These are phyloP conservation scores for Penicillium sp. DNA, from an alignment of 2,329 filamentous ascomycete species.

Conservation along the genomic window DNA sequence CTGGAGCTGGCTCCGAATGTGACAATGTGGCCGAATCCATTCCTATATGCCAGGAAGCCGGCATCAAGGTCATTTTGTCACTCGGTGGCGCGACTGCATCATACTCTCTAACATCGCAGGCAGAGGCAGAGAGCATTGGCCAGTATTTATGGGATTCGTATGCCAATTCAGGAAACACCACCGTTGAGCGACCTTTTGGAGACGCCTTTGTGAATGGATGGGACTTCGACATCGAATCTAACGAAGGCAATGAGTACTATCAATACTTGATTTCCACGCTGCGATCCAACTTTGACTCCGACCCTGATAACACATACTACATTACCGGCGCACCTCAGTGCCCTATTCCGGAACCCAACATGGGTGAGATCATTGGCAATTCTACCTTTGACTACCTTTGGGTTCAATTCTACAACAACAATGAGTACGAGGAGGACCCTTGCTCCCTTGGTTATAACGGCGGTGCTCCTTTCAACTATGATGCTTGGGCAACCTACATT, in stretches of 20 bases:
- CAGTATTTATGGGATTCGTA: conserved; percentile 42
- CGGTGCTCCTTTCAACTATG: conserved; percentile 32
- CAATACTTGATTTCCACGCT: conserved; percentile 45
- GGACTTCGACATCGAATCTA: conserved; percentile 49
- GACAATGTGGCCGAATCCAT: conserved; percentile 40
- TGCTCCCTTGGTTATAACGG: conserved; percentile 11
- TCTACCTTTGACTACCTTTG: conserved; percentile 52
- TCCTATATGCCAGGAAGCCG: conserved; percentile 38
- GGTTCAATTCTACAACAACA: conserved; percentile 55
- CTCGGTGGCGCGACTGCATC: conserved; percentile 42
- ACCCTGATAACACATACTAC: conserved; percentile 40
- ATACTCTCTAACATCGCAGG: conserved; percentile 31
- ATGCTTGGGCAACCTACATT: conserved; percentile 42
- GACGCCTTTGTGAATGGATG: conserved; percentile 48
- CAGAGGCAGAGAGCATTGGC: conserved; percentile 41
- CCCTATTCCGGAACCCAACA: conserved; percentile 44
- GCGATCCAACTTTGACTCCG: conserved; percentile 37
- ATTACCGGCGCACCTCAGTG: conserved; percentile 54
- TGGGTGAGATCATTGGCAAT: conserved; percentile 42
- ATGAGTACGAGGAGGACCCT: conserved; percentile 28
- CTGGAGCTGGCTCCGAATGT: conserved; percentile 24
- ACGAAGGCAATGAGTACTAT: conserved; percentile 34
- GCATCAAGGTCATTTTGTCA: conserved; percentile 45
- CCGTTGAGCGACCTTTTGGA: conserved; percentile 44
- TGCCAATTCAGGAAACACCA: conserved; percentile 34